Evolutionary conservation across 2,329 filamentous ascomycete genomes (phyloP).

Genomic region (Microdochium nivale): DNA sequence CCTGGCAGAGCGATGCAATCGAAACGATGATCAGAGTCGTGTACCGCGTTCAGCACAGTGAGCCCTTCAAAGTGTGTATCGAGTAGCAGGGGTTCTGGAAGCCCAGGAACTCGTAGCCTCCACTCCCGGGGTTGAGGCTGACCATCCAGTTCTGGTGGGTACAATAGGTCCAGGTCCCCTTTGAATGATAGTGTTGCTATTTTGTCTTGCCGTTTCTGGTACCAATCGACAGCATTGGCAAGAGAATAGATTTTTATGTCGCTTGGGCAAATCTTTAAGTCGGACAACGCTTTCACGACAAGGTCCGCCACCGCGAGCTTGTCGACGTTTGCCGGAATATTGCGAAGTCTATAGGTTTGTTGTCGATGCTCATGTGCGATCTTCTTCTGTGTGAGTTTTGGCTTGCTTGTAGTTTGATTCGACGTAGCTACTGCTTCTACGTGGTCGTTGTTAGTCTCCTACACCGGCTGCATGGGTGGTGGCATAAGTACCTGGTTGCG

Average conservation of each 20-base stretch:
- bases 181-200: not conserved
- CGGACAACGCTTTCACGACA: not conserved
- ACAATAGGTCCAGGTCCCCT: not conserved
- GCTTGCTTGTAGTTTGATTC: not conserved
- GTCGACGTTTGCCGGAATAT: not conserved
- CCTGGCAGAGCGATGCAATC: slow-evolving; percentile 15
- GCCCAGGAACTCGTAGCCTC: not conserved
- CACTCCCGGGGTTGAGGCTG: not conserved
- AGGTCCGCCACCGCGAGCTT: not conserved
- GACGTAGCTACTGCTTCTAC: not conserved
- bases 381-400: not conserved
- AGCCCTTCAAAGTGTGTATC: slow-evolving; percentile 13
- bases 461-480: not conserved
- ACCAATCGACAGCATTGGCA: not conserved
- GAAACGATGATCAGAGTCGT: slow-evolving; percentile 5
- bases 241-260: not conserved
- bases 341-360: not conserved
- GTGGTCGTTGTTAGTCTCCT: not conserved
- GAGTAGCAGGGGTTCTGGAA: slow-evolving; percentile 5
- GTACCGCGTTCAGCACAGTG: slow-evolving; percentile 11
- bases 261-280: not conserved
- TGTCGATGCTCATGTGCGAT: not conserved
- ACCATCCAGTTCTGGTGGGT: not conserved
- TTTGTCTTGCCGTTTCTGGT: not conserved
- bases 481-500: not conserved